phyloP scores from a whole-genome alignment of 495 filamentous ascomycete species.

The Cercophora newfieldiana region DNA sequence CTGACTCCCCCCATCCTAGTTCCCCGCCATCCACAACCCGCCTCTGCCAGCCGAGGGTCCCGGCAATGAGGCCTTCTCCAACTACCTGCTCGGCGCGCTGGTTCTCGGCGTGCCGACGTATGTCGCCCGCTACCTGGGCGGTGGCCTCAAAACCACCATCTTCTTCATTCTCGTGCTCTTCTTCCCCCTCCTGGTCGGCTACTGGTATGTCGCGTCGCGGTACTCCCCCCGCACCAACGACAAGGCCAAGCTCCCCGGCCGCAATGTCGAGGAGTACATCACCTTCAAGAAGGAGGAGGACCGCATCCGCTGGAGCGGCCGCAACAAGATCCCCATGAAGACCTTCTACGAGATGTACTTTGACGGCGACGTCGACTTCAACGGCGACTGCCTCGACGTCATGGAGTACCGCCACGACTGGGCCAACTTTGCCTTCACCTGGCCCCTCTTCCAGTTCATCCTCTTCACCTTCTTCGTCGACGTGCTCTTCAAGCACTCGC shows the following conservation, averaged over 20 bases:
- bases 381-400: constrained; percentile 75
- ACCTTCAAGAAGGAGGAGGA: constrained; percentile 78
- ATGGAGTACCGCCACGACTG: constrained; percentile 86
- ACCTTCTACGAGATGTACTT: constrained; percentile 92
- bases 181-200: constrained; percentile 62
- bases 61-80: constrained; percentile 72
- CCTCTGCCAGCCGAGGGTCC: constrained; percentile 76
- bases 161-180: constrained; percentile 67
- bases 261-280: constrained; percentile 80
- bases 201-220: constrained; percentile 68
- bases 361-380: constrained; percentile 81
- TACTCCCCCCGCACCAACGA: constrained; percentile 74
- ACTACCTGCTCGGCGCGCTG: constrained; percentile 58
- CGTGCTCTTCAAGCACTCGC: constrained; percentile 77
- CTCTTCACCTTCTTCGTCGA: constrained; percentile 58
- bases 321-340: constrained; percentile 79
- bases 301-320: constrained; percentile 69
- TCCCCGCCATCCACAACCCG: constrained; percentile 74
- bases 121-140: constrained; percentile 65
- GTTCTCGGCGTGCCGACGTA: constrained; percentile 62
- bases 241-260: constrained; percentile 73
- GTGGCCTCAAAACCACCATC: constrained; percentile 68
- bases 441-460: constrained; percentile 55
- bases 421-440: constrained; percentile 79
- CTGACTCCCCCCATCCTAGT: constrained; percentile 46